These are phyloP conservation scores for Asterophora parasitica DNA, from an alignment of 768 basidiomycete genomes.

Conservation along the genomic window DNA sequence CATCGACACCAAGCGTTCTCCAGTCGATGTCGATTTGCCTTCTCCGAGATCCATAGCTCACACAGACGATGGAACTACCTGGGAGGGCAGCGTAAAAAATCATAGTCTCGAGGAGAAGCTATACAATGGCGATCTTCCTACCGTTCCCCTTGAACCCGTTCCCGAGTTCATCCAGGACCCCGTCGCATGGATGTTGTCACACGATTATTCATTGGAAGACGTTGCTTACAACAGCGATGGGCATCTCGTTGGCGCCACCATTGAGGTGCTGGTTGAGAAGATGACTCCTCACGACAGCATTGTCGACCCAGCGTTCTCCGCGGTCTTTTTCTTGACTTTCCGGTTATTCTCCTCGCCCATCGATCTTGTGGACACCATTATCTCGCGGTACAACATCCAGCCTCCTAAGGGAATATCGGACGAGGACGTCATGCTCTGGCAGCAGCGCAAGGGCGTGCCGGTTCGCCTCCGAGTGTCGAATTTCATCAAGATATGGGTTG, in stretches of 20 bases:
- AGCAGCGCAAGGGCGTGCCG: constrained; percentile 82
- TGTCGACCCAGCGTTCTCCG: constrained; percentile 81
- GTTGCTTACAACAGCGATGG: constrained; percentile 90
- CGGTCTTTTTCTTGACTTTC: constrained; percentile 95
- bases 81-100: constrained; percentile 45
- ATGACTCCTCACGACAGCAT: constrained; percentile 94
- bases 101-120: constrained; percentile 51
- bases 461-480: constrained; percentile 89
- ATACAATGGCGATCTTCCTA: constrained; percentile 46
- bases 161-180: constrained; percentile 37
- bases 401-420: constrained; percentile 54
- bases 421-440: constrained; percentile 70
- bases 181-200: constrained; percentile 51
- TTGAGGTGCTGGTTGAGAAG: constrained; percentile 89
- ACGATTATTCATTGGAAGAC: constrained; percentile 80
- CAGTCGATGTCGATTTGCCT: constrained; percentile 38
- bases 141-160: constrained; percentile 42
- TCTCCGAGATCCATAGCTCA: constrained; percentile 50
- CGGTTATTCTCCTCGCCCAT: constrained; percentile 79
- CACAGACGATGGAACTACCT: constrained; percentile 54
- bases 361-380: constrained; percentile 72
- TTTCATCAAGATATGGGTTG: constrained; percentile 92
- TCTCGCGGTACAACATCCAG: constrained; percentile 77
- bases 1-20: constrained; percentile 22
- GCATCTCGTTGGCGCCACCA: constrained; percentile 83